Evolutionary conservation across 2,329 filamentous ascomycete species (phyloP), one percentile per base, ranked within the genome.

Genomic region (Lecanoromycetidae sp.): DNA sequence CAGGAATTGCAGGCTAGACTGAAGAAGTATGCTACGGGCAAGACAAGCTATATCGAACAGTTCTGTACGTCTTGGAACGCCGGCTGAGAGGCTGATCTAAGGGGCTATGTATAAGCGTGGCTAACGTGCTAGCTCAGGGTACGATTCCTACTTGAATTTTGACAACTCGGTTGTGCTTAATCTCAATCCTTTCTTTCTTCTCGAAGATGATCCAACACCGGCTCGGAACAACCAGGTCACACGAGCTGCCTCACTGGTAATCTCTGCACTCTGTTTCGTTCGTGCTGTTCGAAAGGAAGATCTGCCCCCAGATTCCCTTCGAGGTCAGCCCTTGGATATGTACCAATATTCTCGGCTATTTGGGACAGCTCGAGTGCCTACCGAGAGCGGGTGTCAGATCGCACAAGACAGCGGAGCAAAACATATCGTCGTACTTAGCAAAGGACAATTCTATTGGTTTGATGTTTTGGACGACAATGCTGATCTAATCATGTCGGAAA

Each of bases 391-490:
- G 4, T 98, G 91, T 62, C 84, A 94, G 57, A 96, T 98, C 58
- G 87, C 88, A 54, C 88, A 96, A 61, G 88, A 96, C 58, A 84
- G 87, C 0, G 77, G 81, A n/a, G 86, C 90, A 3, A 94, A 87
- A 66, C 91, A 98, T 63, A 72, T 98, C 30, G 84, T 95, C 8
- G 87, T 96, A 35, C 75, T 96, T 66, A 94, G 87, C 60, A 85
- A 90, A 54, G 91, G 91, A 1, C 91, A 98, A 56, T 88, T 96
- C 59, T 98, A 98, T 66, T 96, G 90, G 90, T 98, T 98, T 58
- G 91, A 98, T 63, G 88, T 95, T 2, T 71, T 98, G 15, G 91
- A 98, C 57, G 82, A 90, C 56, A 94, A 94, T 64, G 84, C 84
- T 5, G 91, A 98, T 63, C 70, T 94, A 47, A 94, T 98, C 65